These are phyloP conservation scores for Aspergillus quadrilineatus DNA, from an alignment of 2,329 filamentous ascomycete species.

Conservation along the genomic window DNA sequence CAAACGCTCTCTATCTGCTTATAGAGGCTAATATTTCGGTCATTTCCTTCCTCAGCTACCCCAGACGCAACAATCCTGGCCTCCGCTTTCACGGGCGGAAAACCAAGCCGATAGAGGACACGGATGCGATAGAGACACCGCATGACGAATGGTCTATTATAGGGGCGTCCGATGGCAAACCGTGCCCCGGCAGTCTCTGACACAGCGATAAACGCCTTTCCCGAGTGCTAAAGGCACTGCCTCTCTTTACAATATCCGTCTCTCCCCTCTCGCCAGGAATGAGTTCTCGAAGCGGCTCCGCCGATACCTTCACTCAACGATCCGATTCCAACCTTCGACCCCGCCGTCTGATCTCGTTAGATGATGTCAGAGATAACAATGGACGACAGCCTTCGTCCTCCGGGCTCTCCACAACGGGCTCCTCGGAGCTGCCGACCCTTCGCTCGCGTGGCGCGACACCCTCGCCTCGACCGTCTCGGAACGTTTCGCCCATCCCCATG, in stretches of 20 bases:
- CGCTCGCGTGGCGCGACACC: constrained; percentile 44
- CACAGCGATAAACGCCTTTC: constrained; percentile 20
- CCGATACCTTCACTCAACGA: constrained; percentile 34
- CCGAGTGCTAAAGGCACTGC: constrained; percentile 25
- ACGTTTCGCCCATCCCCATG: constrained; percentile 40
- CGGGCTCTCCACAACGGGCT: constrained; percentile 28
- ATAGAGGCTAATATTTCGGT: background rate
- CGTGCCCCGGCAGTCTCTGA: constrained; percentile 33
- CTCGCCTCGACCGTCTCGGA: constrained; percentile 38
- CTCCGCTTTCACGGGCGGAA: background rate
- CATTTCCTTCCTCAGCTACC: background rate
- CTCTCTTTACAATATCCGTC: constrained; percentile 18
- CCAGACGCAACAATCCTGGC: background rate
- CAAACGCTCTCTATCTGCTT: background rate
- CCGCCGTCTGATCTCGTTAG: constrained; percentile 46
- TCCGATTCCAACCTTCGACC: constrained; percentile 44
- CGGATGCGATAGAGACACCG: constrained; percentile 27
- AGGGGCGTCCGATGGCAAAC: constrained; percentile 37
- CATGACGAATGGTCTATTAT: constrained; percentile 40
- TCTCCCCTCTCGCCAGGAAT: constrained; percentile 35
- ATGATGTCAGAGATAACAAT: constrained; percentile 34
- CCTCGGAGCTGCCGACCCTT: constrained; percentile 33
- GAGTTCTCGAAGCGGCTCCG: constrained; percentile 41
- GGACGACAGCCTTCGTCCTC: constrained; percentile 26
- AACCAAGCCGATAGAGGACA: constrained; percentile 17